Percentiles rank a stretch among this genome's conserved stretches.
These are phyloP conservation scores for Taphrina flavorubra DNA, from an alignment of 1,139 yeast genomes.

Conservation along the genomic window DNA sequence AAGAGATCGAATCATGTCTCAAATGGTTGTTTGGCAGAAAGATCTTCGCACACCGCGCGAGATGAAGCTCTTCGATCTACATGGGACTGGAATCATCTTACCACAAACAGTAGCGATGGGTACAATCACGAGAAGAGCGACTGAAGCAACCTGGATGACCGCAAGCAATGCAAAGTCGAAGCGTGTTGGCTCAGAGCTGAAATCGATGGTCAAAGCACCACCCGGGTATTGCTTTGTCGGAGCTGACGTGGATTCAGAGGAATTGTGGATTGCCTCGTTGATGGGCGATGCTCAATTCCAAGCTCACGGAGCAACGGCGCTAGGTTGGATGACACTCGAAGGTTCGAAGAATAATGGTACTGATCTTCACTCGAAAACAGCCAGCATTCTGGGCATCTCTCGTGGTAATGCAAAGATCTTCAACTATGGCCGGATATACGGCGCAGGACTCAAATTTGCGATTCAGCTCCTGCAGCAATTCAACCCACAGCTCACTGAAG, in stretches of 20 bases:
- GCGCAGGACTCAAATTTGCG: slow-evolving; percentile 95
- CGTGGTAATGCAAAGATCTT: slow-evolving; percentile 93
- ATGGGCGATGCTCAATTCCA: slow-evolving; percentile 90
- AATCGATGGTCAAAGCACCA: slow-evolving; percentile 86
- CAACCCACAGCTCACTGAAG: slow-evolving; percentile 71
- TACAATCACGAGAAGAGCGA: slow-evolving; percentile 93
- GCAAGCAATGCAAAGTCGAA: slow-evolving; percentile 90
- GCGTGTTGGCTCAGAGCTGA: slow-evolving; percentile 90
- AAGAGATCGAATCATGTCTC: slow-evolving; percentile 79
- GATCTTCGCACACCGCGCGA: slow-evolving; percentile 48
- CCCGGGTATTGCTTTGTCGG: slow-evolving; percentile 90
- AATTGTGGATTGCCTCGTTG: slow-evolving; percentile 95
- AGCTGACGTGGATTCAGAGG: slow-evolving; percentile 98
- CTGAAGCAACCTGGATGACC: slow-evolving; percentile 96
- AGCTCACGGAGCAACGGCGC: slow-evolving; percentile 92
- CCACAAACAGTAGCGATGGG: slow-evolving; percentile 94
- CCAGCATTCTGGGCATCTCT: slow-evolving; percentile 82
- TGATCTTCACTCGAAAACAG: slow-evolving; percentile 93
- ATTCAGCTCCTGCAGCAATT: slow-evolving; percentile 79
- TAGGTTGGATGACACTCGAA: slow-evolving; percentile 99
- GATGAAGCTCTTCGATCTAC: slow-evolving; percentile 49
- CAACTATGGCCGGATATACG: slow-evolving; percentile 96
- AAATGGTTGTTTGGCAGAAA: slow-evolving; percentile 72
- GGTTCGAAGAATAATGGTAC: slow-evolving; percentile 91
- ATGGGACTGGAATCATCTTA: slow-evolving; percentile 70